Evolutionary conservation across 1,139 yeast genomes (phyloP).

Genomic region (Kazachstania sp.): DNA sequence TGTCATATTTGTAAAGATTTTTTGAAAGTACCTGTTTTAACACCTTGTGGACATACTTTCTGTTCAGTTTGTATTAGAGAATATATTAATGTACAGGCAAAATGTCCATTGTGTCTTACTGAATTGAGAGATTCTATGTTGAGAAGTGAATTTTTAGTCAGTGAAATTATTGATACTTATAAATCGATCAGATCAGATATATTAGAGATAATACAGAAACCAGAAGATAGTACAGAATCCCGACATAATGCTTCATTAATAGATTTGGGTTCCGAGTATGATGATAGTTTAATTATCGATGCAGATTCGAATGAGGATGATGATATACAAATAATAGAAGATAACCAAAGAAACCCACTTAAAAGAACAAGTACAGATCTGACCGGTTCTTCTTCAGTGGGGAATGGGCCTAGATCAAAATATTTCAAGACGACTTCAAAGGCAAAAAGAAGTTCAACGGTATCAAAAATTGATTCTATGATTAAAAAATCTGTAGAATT

Average conservation of each 20-base stretch:
- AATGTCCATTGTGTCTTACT: slow-evolving; percentile 74
- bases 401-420: background rate
- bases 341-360: background rate
- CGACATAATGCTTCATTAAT: slow-evolving; percentile 12
- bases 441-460: slow-evolving; percentile 1
- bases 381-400: background rate
- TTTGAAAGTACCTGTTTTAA: slow-evolving; percentile 70
- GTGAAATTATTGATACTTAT: slow-evolving; percentile 59
- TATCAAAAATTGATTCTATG: slow-evolving; percentile 12
- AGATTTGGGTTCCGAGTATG: slow-evolving; percentile 14
- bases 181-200: slow-evolving; percentile 33
- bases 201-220: background rate
- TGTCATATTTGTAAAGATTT: slow-evolving; percentile 92
- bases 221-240: background rate
- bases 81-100: slow-evolving; percentile 47
- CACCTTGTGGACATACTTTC: slow-evolving; percentile 83
- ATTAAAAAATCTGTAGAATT: slow-evolving; percentile 11
- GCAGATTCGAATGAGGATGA: slow-evolving; percentile 20
- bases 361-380: background rate
- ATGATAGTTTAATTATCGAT: background rate
- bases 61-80: slow-evolving; percentile 85
- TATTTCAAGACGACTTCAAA: slow-evolving; percentile 4
- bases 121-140: slow-evolving; percentile 66
- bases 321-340: slow-evolving; percentile 24
- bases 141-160: slow-evolving; percentile 60